A percentile compares a stretch with the other conserved stretches of the same genome.
These are phyloP conservation scores for Talaromyces atroroseus DNA, from an alignment of 2,329 filamentous ascomycete species.

Conservation along the genomic window DNA sequence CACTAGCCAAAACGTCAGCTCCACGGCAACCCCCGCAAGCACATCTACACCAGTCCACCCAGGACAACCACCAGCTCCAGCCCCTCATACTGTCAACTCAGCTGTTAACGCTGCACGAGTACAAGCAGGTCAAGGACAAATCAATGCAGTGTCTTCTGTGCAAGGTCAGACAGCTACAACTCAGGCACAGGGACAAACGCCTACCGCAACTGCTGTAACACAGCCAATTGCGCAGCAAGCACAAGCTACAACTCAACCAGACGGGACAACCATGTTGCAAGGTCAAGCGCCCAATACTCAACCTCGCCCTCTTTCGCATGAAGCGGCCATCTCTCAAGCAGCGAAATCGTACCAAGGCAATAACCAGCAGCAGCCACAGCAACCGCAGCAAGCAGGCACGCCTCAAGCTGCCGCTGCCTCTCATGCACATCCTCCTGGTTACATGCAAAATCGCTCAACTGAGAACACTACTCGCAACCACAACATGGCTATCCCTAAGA, in stretches of 20 bases:
- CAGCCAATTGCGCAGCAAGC: background rate
- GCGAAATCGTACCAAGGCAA: conserved; percentile 39
- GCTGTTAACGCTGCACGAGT: conserved; percentile 42
- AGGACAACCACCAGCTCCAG: conserved; percentile 31
- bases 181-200: conserved; percentile 20
- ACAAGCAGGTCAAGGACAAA: conserved; percentile 24
- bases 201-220: background rate
- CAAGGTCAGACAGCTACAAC: conserved; percentile 17
- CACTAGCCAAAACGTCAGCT: background rate
- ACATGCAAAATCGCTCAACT: conserved; percentile 36
- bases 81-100: conserved; percentile 45
- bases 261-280: conserved; percentile 15
- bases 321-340: conserved; percentile 42
- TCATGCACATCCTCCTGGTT: conserved; percentile 39
- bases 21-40: conserved; percentile 17
- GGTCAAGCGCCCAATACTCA: conserved; percentile 27
- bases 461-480: conserved; percentile 42
- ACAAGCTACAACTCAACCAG: conserved; percentile 4
- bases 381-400: conserved; percentile 16
- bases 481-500: conserved; percentile 80
- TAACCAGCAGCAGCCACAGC: conserved; percentile 20
- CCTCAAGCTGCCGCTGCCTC: conserved; percentile 27
- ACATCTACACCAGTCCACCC: conserved; percentile 26
- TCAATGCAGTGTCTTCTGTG: background rate
- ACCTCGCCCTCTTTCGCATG: conserved; percentile 41